These are phyloP conservation scores for Carpinus viminea DNA, from an alignment of 306 rosid species.

Conservation along the genomic window DNA sequence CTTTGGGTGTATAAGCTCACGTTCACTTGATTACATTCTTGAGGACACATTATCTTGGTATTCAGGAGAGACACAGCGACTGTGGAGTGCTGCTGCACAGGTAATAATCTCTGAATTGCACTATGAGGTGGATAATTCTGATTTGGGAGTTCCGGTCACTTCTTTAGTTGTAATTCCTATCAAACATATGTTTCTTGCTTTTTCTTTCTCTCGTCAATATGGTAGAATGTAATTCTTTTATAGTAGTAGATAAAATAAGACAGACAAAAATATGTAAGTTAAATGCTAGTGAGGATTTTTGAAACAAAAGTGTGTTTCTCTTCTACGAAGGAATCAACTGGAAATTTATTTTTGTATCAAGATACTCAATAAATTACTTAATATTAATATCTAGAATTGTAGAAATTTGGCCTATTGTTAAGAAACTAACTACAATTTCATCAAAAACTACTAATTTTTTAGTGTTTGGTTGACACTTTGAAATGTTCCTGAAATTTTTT, in stretches of 20 bases:
- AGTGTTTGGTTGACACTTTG: no score
- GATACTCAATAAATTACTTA: not conserved
- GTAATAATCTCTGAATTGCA: constrained; percentile 36
- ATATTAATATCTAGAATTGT: no score
- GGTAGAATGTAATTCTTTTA: not conserved
- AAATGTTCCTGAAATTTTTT: no score
- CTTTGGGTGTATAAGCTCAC: constrained; percentile 50
- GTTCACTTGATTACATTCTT: constrained; percentile 55
- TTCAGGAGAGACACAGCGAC: constrained; percentile 61
- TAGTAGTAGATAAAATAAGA: not conserved
- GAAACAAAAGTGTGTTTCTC: not conserved
- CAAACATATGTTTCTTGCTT: not conserved
- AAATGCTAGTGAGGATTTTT: not conserved
- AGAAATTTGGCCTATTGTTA: no score
- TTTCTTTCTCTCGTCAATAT: not conserved
- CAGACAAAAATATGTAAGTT: not conserved
- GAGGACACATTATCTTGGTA: constrained; percentile 80
- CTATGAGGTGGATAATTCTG: not conserved
- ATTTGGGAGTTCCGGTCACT: not conserved
- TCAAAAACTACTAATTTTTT: no score
- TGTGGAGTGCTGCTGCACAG: constrained; percentile 90
- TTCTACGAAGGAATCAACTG: not conserved
- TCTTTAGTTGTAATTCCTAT: not conserved
- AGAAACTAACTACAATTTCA: no score
- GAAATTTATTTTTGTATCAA: not conserved